Evolutionary conservation across 768 basidiomycete genomes (phyloP).

Genomic region (Lactifluus pinguis): DNA sequence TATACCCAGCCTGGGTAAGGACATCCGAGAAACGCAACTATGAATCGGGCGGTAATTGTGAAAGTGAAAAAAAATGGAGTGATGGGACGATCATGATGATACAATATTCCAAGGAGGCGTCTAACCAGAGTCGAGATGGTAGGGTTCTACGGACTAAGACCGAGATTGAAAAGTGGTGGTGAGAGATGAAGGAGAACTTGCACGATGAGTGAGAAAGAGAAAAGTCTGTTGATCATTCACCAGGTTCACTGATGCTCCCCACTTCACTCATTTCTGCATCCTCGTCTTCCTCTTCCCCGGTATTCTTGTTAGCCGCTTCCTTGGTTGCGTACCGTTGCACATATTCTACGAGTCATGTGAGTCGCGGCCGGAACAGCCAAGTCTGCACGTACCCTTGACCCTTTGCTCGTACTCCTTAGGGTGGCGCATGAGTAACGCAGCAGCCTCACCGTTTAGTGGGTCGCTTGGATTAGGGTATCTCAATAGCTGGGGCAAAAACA

Average conservation of each 20-base stretch:
- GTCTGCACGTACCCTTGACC: conserved; percentile 70
- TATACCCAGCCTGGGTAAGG: conserved; percentile 1
- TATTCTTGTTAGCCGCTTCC: conserved; percentile 74
- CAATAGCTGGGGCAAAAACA: conserved; percentile 92
- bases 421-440: conserved; percentile 93
- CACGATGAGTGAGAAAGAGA: not conserved
- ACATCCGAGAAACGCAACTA: conserved; percentile 1
- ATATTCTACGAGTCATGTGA: conserved; percentile 53
- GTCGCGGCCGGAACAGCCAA: not conserved
- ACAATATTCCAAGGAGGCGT: not conserved
- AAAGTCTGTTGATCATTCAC: conserved; percentile 29
- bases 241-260: conserved; percentile 68
- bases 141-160: conserved; percentile 3
- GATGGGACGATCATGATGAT: not conserved
- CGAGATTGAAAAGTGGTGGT: not conserved
- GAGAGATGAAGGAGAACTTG: not conserved
- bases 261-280: conserved; percentile 84
- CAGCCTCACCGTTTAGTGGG: conserved; percentile 96
- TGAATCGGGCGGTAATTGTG: not conserved
- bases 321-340: conserved; percentile 92
- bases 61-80: not conserved
- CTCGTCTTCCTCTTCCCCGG: conserved; percentile 56
- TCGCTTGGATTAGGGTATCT: conserved; percentile 99
- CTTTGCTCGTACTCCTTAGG: conserved; percentile 92
- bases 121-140: not conserved